Base-by-base conservation (phyloP, 176 grass and related monocot genomes). In the Chloris gayana region DNA sequence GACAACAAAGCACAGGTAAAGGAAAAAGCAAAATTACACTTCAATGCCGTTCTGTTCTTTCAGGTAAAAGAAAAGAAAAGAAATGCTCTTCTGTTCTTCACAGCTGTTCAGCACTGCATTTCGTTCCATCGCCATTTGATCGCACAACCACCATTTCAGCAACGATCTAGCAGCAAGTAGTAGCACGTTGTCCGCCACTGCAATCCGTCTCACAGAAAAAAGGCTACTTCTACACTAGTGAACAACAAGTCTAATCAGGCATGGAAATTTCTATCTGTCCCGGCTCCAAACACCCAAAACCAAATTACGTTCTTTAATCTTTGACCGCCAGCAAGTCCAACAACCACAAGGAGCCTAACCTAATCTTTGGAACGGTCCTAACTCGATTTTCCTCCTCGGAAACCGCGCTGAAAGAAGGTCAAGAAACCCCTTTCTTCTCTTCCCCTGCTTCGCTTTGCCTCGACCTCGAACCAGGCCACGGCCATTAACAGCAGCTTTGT, bases 401-500 rank as follows among this genome's bases (percentile, higher is more conserved):
- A 29, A 77, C 25, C 47, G 38, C 14, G 10, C 42, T 15, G 59
- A 6, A 54, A 82, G 56, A 51, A 69, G 63, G 81, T 88, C 63
- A 70, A 64, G 67, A 64, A 38, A 27, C 41, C n/a, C 67, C 49
- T 14, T 26, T 59, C 51, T 31, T 31, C 50, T 41, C 0, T 30
- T 72, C 2, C 39, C 29, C 19, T 64, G 33, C 33, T 31, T 57
- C 18, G 70, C 76, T 75, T 56, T 14, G 30, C 30, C 87, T 82
- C 82, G 72, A 66, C 59, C 60, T 83, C 76, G 82, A 64, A 33
- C 21, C 51, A 41, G 39, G 60, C 78, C 77, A 50, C 47, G 19
- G 76, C 76, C 82, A 64, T 82, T 80, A 75, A 70, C 47, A 70
- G 27, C 35, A 57, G 37, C 70, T 80, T 80, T 82, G 83, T 89